Evolutionary conservation across 116 monocot species (phyloP), one percentile per base, ranked within the genome.

Genomic region (Papilionanthe hybrid): DNA sequence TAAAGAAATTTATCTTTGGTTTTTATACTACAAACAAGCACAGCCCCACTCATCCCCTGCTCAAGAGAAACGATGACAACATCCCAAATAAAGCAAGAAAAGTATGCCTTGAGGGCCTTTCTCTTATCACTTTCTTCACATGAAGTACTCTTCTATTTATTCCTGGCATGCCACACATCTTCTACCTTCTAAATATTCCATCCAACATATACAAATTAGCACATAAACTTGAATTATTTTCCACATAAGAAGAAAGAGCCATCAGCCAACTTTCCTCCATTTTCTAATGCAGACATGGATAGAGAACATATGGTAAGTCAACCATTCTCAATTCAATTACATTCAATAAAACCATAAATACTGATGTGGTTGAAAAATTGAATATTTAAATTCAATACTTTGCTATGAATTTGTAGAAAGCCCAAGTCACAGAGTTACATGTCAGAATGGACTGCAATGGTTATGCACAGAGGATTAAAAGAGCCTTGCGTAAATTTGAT

Each of bases 381-480:
- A 53, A 53, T 18, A 17, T 0, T 53, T 53, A 17, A 17, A 63
- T 63, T 25, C 63, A 23, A 63, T 23, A 7, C 25, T 9, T 63
- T 63, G 23, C 63, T 63, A 20, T 63, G 44, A 76, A n/a, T 53
- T n/a, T 77, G 50, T 78, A 86, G 87, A 87, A 78, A 74, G 56
- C 85, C 43, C 75, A 81, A 37, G 85, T 90, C 2, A 91, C 90
- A 5, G 95, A 93, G 78, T 76, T 95, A n/a, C 81, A 86, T 7
- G 91, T 95, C 66, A 87, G 93, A 17, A 95, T 95, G 90, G 93
- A 95, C 85, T 95, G 95, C 78, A 87, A 88, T 53, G 93, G 95
- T 25, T 95, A 93, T 22, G 87, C 85, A 18, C 91, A 91, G 22
- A 95, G 80, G 81, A 88, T 93, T 85, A 93, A 83, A 86, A 95